Conservation (phyloP, 768 basidiomycete species). For the Mycena venus region DNA sequence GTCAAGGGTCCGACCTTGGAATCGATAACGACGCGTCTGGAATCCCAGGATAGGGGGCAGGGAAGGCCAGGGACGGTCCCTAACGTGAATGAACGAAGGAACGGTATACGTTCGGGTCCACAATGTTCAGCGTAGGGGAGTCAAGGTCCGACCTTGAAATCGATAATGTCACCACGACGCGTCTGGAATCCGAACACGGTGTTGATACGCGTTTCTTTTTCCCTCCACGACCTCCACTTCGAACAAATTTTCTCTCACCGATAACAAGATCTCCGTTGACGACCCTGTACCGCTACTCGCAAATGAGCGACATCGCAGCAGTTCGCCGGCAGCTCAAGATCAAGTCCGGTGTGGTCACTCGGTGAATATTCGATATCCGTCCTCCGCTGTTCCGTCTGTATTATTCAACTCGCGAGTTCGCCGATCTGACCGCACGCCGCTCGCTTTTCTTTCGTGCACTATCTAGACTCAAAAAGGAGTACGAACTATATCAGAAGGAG, state of each 20-base stretch:
- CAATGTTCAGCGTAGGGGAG: neutral
- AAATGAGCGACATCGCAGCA: conserved; percentile 63
- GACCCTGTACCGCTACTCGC: neutral
- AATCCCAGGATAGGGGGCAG: no score
- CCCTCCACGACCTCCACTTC: neutral
- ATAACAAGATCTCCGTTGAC: conserved; percentile 10
- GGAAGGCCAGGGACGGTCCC: neutral
- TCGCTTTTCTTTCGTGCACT: conserved; percentile 8
- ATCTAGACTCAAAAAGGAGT: conserved; percentile 77
- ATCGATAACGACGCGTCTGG: conserved; percentile 1
- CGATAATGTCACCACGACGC: conserved; percentile 1
- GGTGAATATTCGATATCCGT: conserved; percentile 58
- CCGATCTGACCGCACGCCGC: conserved; percentile 25
- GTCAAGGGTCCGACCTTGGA: no score
- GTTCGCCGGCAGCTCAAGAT: conserved; percentile 81
- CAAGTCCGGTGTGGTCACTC: conserved; percentile 74
- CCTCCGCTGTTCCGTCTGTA: neutral
- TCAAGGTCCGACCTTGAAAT: neutral
- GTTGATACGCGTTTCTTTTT: conserved; percentile 11
- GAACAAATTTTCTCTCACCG: neutral
- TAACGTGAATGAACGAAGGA: neutral
- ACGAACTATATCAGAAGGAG: conserved; percentile 75
- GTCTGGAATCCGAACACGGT: no score
- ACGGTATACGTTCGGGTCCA: neutral
- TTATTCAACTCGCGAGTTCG: neutral